A percentile compares a stretch with the other conserved stretches of the same genome.
These are phyloP conservation scores for Boletus hoseneyae DNA, from an alignment of 1,284 basidiomycete species.

Conservation along the genomic window DNA sequence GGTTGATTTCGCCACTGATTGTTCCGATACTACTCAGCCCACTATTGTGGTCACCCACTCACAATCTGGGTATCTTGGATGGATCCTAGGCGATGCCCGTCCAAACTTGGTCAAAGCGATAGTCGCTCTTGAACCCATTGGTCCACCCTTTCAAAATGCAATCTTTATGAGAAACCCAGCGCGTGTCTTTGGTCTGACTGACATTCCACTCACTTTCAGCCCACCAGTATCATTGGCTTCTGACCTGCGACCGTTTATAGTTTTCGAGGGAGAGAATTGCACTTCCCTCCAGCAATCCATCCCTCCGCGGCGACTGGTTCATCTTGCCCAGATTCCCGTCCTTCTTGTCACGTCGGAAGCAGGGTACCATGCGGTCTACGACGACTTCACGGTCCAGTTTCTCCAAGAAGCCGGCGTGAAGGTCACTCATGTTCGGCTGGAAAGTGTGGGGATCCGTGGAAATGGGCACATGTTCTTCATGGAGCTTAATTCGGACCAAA, in stretches of 20 bases:
- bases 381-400: constrained; percentile 42
- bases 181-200: constrained; percentile 43
- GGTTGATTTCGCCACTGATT: constrained; percentile 2
- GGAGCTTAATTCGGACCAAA: constrained; percentile 45
- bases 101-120: constrained; percentile 43
- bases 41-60: constrained; percentile 46
- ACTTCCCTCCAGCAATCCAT: constrained; percentile 42
- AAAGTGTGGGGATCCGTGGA: constrained; percentile 42
- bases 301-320: constrained; percentile 41
- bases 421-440: constrained; percentile 40
- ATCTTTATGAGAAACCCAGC: constrained; percentile 39
- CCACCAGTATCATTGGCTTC: constrained; percentile 38
- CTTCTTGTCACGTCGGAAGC: constrained; percentile 46
- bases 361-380: constrained; percentile 48
- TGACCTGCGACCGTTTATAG: constrained; percentile 31
- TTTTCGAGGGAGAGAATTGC: constrained; percentile 30
- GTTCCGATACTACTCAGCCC: constrained; percentile 31
- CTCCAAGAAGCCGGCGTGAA: constrained; percentile 42
- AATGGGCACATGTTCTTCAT: constrained; percentile 53
- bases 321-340: constrained; percentile 42
- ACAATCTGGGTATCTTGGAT: constrained; percentile 45
- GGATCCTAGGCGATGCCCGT: constrained; percentile 46
- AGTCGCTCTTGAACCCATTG: constrained; percentile 45
- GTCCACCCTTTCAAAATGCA: constrained; percentile 47
- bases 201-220: constrained; percentile 41